Percentiles rank a stretch among this genome's conserved stretches.
phyloP scores from a whole-genome alignment of 768 basidiomycete species.

The Lentinula lateritia region DNA sequence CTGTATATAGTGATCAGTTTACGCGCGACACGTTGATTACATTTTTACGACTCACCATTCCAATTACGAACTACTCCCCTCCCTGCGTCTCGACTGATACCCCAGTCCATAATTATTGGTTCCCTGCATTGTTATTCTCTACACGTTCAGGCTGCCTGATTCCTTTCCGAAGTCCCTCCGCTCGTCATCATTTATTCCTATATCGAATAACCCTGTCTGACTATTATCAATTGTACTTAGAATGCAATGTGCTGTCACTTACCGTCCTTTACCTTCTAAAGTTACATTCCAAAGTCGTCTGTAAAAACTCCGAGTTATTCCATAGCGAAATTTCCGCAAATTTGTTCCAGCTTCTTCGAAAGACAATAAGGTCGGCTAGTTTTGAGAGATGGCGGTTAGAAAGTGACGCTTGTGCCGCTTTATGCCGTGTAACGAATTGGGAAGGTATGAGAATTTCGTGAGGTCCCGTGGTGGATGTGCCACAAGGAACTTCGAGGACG shows the following conservation, averaged over 20 bases:
- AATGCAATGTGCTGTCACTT: not conserved
- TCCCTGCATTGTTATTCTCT: not conserved
- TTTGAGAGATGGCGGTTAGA: not conserved
- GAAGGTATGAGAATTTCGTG: not conserved
- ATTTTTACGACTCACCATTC: conserved; percentile 12
- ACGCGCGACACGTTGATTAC: conserved; percentile 10
- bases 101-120: conserved; percentile 3
- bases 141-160: not conserved
- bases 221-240: not conserved
- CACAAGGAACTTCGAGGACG: not conserved
- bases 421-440: not conserved
- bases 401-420: not conserved
- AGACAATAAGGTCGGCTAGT: conserved; percentile 6
- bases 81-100: conserved; percentile 4
- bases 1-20: conserved; percentile 6
- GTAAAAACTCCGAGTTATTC: conserved; percentile 4
- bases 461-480: conserved; percentile 2
- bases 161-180: not conserved
- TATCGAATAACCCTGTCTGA: conserved; percentile 7
- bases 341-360: not conserved
- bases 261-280: not conserved
- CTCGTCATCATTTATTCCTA: conserved; percentile 10
- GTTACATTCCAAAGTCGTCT: not conserved
- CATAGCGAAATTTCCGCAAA: not conserved
- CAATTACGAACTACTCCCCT: conserved; percentile 8